Evolutionary conservation across 345 rosid species (phyloP), one percentile per base, ranked within the genome.

Genomic region (Brassica cretica): DNA sequence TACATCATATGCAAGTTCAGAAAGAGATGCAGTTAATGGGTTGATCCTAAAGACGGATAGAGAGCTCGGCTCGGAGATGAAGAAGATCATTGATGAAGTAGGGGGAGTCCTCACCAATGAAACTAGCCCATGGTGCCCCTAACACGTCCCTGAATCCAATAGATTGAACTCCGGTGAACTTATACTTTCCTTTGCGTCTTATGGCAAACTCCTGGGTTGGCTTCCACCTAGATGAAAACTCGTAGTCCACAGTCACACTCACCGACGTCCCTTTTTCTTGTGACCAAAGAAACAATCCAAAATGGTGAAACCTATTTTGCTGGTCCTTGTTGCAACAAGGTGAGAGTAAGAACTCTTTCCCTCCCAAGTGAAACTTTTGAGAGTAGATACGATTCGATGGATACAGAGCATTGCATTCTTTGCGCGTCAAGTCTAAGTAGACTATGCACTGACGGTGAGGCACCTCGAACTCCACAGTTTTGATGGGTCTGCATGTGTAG

Each of bases 11-110:
- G 55, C 55, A 49, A 49, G 19, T 51, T n/a, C 16, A 51, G 58
- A 46, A 46, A 41, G 51, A 41, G 30, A 27, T 27, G 30, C 4
- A 27, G 30, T 27, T 27, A 27, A 27, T 35, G 35, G 68, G 80
- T 78, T 67, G 70, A 82, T 77, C 30, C 10, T 77, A 77, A 24
- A 0, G 76, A 41, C 63, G 35, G 75, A 94, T 84, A 78, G 94
- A 87, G 80, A 94, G 94, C 77, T 89, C 89, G 2, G 90, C 97
- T 84, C 91, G 84, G 27, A 94, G 92, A 83, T 94, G 90, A 66
- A 94, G 95, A 53, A 80, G 63, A 33, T 86, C 93, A 46, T 89
- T 87, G 78, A 94, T 87, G 84, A 92, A 90, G 77, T 84, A 88
- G 2, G 73, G 71, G 74, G 89, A 77, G 62, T 90, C 90, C 2